Percentiles rank a stretch among this genome's conserved stretches.
Conservation (phyloP, 1,284 basidiomycete species). For the Phellinidium pouzarii region DNA sequence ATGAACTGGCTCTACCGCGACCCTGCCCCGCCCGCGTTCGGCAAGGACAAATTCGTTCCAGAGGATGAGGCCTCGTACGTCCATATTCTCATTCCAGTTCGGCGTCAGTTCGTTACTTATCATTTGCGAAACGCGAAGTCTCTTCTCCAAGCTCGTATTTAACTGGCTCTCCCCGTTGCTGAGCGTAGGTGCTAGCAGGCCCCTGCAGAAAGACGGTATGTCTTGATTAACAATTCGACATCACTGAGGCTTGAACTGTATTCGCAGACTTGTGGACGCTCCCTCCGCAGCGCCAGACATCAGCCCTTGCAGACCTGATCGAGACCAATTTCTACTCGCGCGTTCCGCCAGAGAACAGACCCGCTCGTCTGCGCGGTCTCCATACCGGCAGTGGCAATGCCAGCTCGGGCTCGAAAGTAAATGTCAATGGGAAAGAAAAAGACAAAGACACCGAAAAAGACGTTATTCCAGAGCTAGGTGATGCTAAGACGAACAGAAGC, state of each 20-base stretch:
- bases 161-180: slow-evolving; percentile 16
- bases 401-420: background rate
- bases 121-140: too few relatives aligned
- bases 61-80: slow-evolving; percentile 14
- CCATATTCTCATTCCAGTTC: too few relatives aligned
- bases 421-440: background rate
- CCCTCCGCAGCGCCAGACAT: slow-evolving; percentile 34
- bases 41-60: slow-evolving; percentile 14
- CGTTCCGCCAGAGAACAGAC: slow-evolving; percentile 42
- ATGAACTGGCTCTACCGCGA: slow-evolving; percentile 9
- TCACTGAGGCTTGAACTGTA: background rate
- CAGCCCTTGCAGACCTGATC: slow-evolving; percentile 33
- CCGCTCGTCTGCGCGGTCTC: slow-evolving; percentile 23
- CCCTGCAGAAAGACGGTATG: slow-evolving; percentile 18
- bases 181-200: slow-evolving; percentile 10
- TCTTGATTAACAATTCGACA: background rate
- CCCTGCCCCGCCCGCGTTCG: slow-evolving; percentile 14
- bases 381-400: too few relatives aligned
- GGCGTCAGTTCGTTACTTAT: too few relatives aligned
- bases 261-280: slow-evolving; percentile 47
- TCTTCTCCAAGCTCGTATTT: slow-evolving; percentile 10
- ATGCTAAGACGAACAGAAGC: too few relatives aligned
- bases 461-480: too few relatives aligned
- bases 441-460: too few relatives aligned
- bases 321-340: slow-evolving; percentile 43